These are phyloP conservation scores for Vachellia collinsii DNA, from an alignment of 306 rosid species.

Conservation along the genomic window DNA sequence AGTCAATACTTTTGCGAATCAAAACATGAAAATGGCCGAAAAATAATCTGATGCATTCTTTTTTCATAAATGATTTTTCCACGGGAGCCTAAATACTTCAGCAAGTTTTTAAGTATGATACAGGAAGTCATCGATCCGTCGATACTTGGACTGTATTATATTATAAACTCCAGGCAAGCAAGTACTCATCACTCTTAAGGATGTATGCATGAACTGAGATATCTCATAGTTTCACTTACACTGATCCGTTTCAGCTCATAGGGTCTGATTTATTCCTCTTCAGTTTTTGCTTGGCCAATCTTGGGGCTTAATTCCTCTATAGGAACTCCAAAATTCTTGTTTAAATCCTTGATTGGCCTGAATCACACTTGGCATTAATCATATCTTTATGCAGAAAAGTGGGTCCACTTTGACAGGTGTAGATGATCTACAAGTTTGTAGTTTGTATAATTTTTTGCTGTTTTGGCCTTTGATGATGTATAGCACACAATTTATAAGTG, in stretches of 20 bases:
- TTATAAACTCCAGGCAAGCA: neutral
- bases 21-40: conserved; percentile 36
- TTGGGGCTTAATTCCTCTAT: neutral
- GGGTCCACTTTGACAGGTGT: neutral
- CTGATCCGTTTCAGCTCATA: neutral
- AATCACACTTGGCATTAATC: neutral
- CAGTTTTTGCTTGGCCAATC: neutral
- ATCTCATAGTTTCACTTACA: neutral
- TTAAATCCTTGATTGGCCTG: neutral
- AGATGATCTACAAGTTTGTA: neutral
- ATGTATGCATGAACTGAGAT: neutral
- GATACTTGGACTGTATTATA: neutral
- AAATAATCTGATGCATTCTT: conserved; percentile 40
- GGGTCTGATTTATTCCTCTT: neutral
- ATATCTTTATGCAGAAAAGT: neutral
- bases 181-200: neutral
- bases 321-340: neutral
- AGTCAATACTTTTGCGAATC: conserved; percentile 24
- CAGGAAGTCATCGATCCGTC: neutral
- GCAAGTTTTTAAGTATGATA: neutral
- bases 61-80: conserved; percentile 52
- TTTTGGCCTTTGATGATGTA: conserved; percentile 9
- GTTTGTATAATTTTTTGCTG: neutral
- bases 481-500: neutral
- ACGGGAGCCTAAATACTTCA: conserved; percentile 45